Evolutionary conservation across 768 basidiomycete genomes (phyloP).

Genomic region (Boletus sp.): DNA sequence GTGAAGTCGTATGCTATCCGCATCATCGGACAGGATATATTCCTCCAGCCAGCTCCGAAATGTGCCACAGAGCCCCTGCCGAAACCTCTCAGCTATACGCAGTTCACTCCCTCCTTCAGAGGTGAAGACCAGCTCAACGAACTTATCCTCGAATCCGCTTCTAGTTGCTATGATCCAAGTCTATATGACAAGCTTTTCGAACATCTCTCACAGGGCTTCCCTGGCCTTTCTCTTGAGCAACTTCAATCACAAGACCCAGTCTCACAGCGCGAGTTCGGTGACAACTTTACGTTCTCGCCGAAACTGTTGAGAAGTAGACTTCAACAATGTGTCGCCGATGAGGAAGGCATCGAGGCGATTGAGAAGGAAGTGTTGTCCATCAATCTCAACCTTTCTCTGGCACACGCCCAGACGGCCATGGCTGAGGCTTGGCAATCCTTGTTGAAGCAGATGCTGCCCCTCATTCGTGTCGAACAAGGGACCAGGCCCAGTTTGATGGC

Average conservation of each 20-base stretch:
- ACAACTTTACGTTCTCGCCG: slow-evolving; percentile 72
- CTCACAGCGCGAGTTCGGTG: slow-evolving; percentile 74
- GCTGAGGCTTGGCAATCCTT: slow-evolving; percentile 78
- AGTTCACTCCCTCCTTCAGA: slow-evolving; percentile 56
- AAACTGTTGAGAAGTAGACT: slow-evolving; percentile 59
- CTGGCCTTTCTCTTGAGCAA: slow-evolving; percentile 61
- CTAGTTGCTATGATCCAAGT: slow-evolving; percentile 68
- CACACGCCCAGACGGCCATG: slow-evolving; percentile 73
- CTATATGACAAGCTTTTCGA: slow-evolving; percentile 63
- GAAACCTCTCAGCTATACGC: slow-evolving; percentile 60
- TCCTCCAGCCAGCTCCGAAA: slow-evolving; percentile 50
- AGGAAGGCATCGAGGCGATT: slow-evolving; percentile 45
- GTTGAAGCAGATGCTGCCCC: slow-evolving; percentile 60
- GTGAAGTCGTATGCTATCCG: slow-evolving; percentile 75
- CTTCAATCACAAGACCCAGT: slow-evolving; percentile 61
- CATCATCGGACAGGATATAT: slow-evolving; percentile 74
- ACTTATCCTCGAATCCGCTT: slow-evolving; percentile 64
- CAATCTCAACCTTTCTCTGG: slow-evolving; percentile 85
- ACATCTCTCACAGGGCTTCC: slow-evolving; percentile 50
- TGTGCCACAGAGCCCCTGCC: slow-evolving; percentile 33
- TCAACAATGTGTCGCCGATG: slow-evolving; percentile 35
- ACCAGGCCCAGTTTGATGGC: slow-evolving; percentile 56
- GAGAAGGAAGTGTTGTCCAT: slow-evolving; percentile 66
- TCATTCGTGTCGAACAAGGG: slow-evolving; percentile 57
- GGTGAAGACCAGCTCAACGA: slow-evolving; percentile 65